Base-by-base conservation (phyloP, 371 early-diverging fungal species). In the Rhizopus stolonifer region DNA sequence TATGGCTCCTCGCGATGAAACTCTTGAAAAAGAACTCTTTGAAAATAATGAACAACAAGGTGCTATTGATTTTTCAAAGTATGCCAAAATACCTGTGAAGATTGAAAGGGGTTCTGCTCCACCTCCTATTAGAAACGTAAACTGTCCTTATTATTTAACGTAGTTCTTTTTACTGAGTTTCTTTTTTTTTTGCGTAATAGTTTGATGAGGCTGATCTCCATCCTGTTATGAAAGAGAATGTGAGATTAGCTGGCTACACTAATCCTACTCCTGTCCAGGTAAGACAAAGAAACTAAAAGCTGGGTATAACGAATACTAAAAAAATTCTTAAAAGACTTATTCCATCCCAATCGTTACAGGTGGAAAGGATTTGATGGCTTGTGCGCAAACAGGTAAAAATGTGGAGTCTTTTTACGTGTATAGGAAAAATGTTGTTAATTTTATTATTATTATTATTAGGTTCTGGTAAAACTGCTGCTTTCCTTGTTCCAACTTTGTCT, bases 401-500 rank as follows among this genome's bases (percentile, higher is more conserved):
- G 23, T 42, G 10, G 6, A 4, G 3, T 36, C n/a, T n/a, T n/a
- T n/a, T n/a, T n/a, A n/a, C n/a, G n/a, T n/a, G n/a, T n/a, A n/a
- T n/a, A n/a, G n/a, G n/a, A n/a, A n/a, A n/a, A n/a, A n/a, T n/a
- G n/a, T n/a, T n/a, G n/a, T n/a, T n/a, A n/a, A n/a, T n/a, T n/a
- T n/a, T n/a, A n/a, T n/a, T n/a, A n/a, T n/a, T n/a, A n/a, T n/a
- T n/a, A n/a, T n/a, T n/a, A 7, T 7, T 36, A 36, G 81, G 89
- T 88, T 99, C 91, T 65, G 98, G 88, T 67, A 94, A 88, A 84
- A 86, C 88, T 24, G 94, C 86, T 48, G 92, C 90, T 56, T 90
- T 99, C 70, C 77, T 99, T 50, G 88, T 92, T 70, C 93, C 95
- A 45, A 93, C 99, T 45, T 77, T 91, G 43, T 86, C 89, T 39